These are phyloP conservation scores for Sutorius eximius DNA, from an alignment of 1,284 basidiomycete species.

Conservation along the genomic window DNA sequence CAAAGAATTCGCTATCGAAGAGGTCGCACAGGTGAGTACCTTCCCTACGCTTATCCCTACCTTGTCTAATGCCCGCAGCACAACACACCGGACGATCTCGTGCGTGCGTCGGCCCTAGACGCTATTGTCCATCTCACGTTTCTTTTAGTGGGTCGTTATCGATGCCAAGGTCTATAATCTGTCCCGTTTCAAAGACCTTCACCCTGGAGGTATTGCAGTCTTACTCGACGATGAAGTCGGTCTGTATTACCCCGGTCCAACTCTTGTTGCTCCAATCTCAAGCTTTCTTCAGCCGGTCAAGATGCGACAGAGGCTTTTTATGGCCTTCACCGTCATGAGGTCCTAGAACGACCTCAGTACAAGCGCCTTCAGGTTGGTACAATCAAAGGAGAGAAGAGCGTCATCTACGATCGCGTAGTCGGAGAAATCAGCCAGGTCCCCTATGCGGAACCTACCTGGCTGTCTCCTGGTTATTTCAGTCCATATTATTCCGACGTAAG, in stretches of 20 bases:
- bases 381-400: slow-evolving; percentile 53
- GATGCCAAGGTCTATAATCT: slow-evolving; percentile 84
- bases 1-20: slow-evolving; percentile 39
- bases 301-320: slow-evolving; percentile 76
- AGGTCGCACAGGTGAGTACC: slow-evolving; percentile 36
- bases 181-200: slow-evolving; percentile 73
- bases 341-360: slow-evolving; percentile 65
- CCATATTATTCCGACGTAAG: slow-evolving; percentile 69
- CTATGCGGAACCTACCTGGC: slow-evolving; percentile 72
- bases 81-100: slow-evolving; percentile 61
- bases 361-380: slow-evolving; percentile 57
- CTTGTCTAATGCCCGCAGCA: slow-evolving; percentile 42
- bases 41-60: neutral
- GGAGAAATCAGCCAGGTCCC: slow-evolving; percentile 62
- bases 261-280: neutral
- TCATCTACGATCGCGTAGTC: slow-evolving; percentile 43
- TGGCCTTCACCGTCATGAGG: slow-evolving; percentile 68
- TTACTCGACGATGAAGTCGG: slow-evolving; percentile 73
- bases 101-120: slow-evolving; percentile 27
- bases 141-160: slow-evolving; percentile 77
- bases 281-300: slow-evolving; percentile 48
- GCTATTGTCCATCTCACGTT: slow-evolving; percentile 10
- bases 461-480: slow-evolving; percentile 59
- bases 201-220: slow-evolving; percentile 80
- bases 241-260: slow-evolving; percentile 37